Conservation (phyloP, 306 rosid species). For the Sindora glabra region DNA sequence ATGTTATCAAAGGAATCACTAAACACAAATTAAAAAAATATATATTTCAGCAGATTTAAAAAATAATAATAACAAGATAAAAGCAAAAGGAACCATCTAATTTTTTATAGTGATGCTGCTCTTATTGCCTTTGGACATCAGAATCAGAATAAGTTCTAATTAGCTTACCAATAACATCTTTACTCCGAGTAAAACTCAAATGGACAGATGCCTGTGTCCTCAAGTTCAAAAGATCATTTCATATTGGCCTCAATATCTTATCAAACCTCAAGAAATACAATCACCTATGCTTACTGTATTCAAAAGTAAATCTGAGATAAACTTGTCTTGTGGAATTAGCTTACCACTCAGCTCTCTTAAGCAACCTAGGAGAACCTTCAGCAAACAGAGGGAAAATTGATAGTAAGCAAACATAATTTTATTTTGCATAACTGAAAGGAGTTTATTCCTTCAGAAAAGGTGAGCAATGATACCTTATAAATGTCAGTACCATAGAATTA, state of each 20-base stretch:
- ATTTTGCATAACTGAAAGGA: neutral
- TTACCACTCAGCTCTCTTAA: constrained; percentile 47
- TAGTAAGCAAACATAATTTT: neutral
- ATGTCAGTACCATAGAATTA: constrained; percentile 67
- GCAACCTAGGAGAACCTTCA: constrained; percentile 58
- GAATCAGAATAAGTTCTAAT: neutral
- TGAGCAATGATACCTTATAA: constrained; percentile 48
- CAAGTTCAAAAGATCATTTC: neutral
- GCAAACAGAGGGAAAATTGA: constrained; percentile 15
- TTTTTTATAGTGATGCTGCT: neutral
- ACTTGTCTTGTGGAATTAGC: too few species aligned
- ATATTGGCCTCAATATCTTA: neutral
- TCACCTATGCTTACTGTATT: too few species aligned
- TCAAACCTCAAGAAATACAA: neutral
- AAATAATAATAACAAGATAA: neutral
- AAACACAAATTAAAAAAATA: constrained; percentile 5
- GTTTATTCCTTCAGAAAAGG: neutral
- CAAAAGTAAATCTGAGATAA: too few species aligned
- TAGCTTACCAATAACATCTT: neutral
- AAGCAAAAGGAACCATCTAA: neutral
- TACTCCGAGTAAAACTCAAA: neutral
- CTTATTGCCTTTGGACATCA: neutral
- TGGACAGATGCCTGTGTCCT: neutral
- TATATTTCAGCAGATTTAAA: neutral
- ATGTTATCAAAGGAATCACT: neutral